Evolutionary conservation across 2,329 filamentous ascomycete species (phyloP), one percentile per base, ranked within the genome.

Genomic region (Fonsecaea pedrosoi): DNA sequence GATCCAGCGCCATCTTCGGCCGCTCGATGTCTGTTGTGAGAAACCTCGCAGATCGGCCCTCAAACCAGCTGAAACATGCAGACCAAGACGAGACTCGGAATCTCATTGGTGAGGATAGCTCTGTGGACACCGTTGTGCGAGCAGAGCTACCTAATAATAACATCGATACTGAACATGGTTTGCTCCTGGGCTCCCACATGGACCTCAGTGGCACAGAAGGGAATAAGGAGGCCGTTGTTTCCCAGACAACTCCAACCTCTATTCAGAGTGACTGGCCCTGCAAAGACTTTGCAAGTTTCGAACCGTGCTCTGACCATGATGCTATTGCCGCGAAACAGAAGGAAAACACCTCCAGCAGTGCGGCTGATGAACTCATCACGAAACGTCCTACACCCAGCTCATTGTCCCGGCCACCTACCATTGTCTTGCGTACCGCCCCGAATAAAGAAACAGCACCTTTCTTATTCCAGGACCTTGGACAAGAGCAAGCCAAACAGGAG

Each of bases 251-350:
- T 50, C 50, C 54, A 37, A 35, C 35, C 10, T 60, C 38, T 4
- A 48, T 25, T 12, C 62, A 70, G 5, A 40, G 62, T 15, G 68
- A 70, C 56, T 70, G 68, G 68, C 68, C 65, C 42, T 56, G 63
- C 50, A 68, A 70, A 54, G 68, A 70, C 21, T 70, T 70, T 64
- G 65, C 63, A 12, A 37, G 54, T 9, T 62, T 70, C 60, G 68
- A 64, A 4, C 4, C 62, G 4, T 48, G 25, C 38, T 25, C 57
- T 21, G 57, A 48, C n/a, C 10, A 54, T 13, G 25, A 48, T 9
- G 18, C 59, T 38, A n/a, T 55, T 35, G 53, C 32, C 40, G 55
- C 40, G 45, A 58, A 12, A 40, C 45, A 50, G 45, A 50, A 50
- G 9, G 21, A n/a, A 30, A 50, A 9, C 25, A 40, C 57, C 37